Base-by-base conservation (phyloP, 2,329 filamentous ascomycete genomes). In the Fusarium sp. region DNA sequence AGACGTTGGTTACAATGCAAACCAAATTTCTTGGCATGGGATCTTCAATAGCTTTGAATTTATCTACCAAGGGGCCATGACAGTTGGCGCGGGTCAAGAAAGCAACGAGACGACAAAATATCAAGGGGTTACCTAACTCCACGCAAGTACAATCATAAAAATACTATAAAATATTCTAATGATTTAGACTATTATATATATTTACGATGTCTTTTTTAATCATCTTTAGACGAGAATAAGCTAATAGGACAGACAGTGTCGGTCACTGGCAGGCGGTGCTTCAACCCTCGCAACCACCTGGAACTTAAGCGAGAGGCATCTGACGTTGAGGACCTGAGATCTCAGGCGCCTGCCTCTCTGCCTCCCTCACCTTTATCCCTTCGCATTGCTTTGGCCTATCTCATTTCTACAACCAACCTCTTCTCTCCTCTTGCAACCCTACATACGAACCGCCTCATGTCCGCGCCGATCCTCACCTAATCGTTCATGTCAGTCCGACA, bases 271-370 rank as follows among this genome's bases (percentile, higher is more conserved):
- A 49, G 59, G 46, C 17, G 49, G 61, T 31, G 42, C 20, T 16
- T 49, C 33, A 42, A 24, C 16, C 22, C 20, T 59, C 22, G 10
- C 24, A 59, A 59, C 55, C 53, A 56, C 35, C 55, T 58, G 56
- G 31, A 59, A 40, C 56, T 42, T 29, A 59, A 42, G 38, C 51
- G 62, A 73, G 61, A 68, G 56, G 51, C 42, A 62, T 74, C 71
- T 74, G 67, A 74, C 67, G 60, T 69, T 24, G 33, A 69, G 58
- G 64, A 62, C 49, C 42, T 70, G 11, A 62, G 29, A 44, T 56
- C 46, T 66, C 31, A 66, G 33, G 44, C 51, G 20, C 16, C 40
- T 44, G 33, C 44, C 35, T 40, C 24, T 22, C 24, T 22, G 40
- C 24, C 29, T 64, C 16, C 36, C 59, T 42, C 57, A n/a, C 20